Evolutionary conservation across 208 protist species (phyloP).

Genomic region (Crithidia mellificae): DNA sequence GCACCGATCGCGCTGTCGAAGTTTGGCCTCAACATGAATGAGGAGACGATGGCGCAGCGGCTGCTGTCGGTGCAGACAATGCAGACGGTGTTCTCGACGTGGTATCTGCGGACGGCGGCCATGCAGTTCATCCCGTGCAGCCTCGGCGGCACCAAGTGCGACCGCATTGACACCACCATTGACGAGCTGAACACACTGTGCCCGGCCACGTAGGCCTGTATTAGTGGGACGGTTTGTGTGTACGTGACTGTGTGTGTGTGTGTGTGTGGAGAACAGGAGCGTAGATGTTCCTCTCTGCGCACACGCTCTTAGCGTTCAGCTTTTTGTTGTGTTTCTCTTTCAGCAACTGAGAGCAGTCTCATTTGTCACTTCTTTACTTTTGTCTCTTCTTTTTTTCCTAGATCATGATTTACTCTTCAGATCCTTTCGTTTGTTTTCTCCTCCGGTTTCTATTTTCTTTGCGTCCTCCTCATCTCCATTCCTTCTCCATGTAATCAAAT

Average conservation of each 20-base stretch:
- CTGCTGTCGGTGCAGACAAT: conserved; percentile 40
- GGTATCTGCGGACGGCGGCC: conserved; percentile 38
- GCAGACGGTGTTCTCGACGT: conserved; percentile 30
- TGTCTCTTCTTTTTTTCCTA: no score
- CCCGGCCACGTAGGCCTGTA: not conserved
- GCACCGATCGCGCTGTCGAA: conserved; percentile 23
- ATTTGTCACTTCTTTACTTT: no score
- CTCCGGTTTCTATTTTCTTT: no score
- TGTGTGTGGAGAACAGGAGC: not conserved
- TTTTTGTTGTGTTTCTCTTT: no score
- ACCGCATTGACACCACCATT: conserved; percentile 42
- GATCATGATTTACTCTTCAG: no score
- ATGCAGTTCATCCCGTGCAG: conserved; percentile 52
- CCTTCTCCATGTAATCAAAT: no score
- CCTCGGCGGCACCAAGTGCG: conserved; percentile 26
- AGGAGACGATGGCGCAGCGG: conserved; percentile 13
- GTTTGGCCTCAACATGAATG: conserved; percentile 2
- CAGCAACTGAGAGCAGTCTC: no score
- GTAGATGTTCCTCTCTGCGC: not conserved
- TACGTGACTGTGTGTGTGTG: not conserved
- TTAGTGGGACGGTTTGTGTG: no score
- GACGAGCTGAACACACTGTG: conserved; percentile 31
- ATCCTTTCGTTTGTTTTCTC: no score
- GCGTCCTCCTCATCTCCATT: no score
- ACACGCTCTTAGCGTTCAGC: no score